Evolutionary conservation across 75 land plant genomes (phyloP).

Genomic region (Azolla pinnata): DNA sequence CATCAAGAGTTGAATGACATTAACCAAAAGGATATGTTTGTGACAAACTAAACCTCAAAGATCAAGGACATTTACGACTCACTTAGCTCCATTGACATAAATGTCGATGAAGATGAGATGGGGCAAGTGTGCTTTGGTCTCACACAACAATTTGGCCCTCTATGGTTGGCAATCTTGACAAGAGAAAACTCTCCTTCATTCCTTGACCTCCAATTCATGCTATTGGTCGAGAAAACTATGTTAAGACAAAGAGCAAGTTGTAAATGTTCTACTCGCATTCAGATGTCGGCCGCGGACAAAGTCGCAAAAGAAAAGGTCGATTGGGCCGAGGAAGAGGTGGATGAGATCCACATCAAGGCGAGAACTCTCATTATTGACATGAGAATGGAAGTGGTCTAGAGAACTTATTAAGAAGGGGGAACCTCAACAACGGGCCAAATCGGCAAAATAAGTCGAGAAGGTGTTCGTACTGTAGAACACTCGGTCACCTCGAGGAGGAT

Average conservation of each 20-base stretch:
- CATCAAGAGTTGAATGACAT: background rate
- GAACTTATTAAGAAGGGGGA: background rate
- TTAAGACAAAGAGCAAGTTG: background rate
- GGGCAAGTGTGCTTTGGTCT: background rate
- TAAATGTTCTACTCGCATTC: background rate
- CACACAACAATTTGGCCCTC: background rate
- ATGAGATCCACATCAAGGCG: background rate
- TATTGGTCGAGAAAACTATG: background rate
- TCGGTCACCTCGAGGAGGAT: background rate
- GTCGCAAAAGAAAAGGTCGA: too few relatives aligned
- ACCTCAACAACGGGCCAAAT: background rate
- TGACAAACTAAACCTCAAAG: background rate
- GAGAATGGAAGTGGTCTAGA: background rate
- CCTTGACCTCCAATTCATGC: background rate
- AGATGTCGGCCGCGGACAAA: background rate
- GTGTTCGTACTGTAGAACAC: background rate
- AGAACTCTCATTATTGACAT: background rate
- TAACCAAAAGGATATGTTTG: background rate
- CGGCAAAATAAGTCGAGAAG: background rate
- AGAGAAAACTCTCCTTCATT: background rate
- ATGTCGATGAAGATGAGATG: background rate
- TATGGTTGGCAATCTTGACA: background rate
- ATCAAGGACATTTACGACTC: background rate
- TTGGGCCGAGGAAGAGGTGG: background rate
- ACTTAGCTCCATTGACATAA: background rate